These are phyloP conservation scores for Penicillium arizonense DNA, from an alignment of 495 filamentous ascomycete species.

Conservation along the genomic window DNA sequence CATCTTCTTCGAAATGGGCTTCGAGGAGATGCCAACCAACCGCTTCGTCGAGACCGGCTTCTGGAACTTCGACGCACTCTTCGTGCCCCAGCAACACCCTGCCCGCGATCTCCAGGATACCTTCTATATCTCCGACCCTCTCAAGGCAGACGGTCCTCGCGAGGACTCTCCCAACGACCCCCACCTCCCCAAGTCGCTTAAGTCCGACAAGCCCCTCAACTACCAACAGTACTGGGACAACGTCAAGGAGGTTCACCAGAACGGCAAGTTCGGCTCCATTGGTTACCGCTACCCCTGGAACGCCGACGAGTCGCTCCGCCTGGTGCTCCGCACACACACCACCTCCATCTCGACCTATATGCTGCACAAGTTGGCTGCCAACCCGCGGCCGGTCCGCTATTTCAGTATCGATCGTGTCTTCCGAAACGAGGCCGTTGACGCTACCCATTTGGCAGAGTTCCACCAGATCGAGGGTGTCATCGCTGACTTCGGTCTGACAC, in stretches of 20 bases:
- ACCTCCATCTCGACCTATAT: constrained; percentile 86
- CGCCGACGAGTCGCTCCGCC: constrained; percentile 79
- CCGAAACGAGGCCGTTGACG: constrained; percentile 92
- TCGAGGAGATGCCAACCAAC: constrained; percentile 49
- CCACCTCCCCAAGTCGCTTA: constrained; percentile 32
- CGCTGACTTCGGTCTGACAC: constrained; percentile 86
- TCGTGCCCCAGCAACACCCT: constrained; percentile 96
- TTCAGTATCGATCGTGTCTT: constrained; percentile 99
- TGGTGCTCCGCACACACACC: constrained; percentile 95
- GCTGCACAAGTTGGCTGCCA: constrained; percentile 82
- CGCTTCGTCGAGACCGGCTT: constrained; percentile 93
- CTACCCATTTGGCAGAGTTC: constrained; percentile 96
- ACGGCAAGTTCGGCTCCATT: constrained; percentile 87
- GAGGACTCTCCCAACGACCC: constrained; percentile 58
- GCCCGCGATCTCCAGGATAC: constrained; percentile 96
- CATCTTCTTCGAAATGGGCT: constrained; percentile 87
- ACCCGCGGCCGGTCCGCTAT: constrained; percentile 80
- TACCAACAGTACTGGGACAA: constrained; percentile 87
- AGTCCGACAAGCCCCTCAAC: constrained; percentile 54
- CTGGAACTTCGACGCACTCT: constrained; percentile 98
- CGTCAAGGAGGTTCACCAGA: constrained; percentile 75
- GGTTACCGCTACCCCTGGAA: constrained; percentile 95
- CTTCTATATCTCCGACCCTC: constrained; percentile 93
- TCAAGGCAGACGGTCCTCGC: constrained; percentile 69
- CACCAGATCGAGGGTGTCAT: constrained; percentile 98